Conservation (phyloP, 2,329 filamentous ascomycete genomes). For the Penicillium sp. region DNA sequence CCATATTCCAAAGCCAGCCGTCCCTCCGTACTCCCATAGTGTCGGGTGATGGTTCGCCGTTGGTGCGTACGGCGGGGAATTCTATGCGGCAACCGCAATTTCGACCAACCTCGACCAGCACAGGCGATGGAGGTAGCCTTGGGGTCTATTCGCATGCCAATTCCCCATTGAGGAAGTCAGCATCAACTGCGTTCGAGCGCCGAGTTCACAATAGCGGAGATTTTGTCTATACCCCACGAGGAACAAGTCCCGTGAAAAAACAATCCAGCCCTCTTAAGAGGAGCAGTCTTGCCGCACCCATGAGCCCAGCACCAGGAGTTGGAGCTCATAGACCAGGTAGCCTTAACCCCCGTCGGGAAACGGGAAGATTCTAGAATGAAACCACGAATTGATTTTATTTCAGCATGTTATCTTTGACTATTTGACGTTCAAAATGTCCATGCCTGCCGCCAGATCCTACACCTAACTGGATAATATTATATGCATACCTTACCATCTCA, state of each 20-base stretch:
- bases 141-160: slow-evolving; percentile 78
- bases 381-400: slow-evolving; percentile 6
- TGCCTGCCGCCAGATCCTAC: too few species aligned
- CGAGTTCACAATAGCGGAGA: slow-evolving; percentile 42
- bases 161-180: slow-evolving; percentile 80
- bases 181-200: slow-evolving; percentile 56
- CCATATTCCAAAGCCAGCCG: slow-evolving; percentile 29
- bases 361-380: slow-evolving; percentile 28
- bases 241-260: slow-evolving; percentile 39
- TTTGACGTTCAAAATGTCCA: too few species aligned
- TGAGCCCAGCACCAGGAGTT: slow-evolving; percentile 29
- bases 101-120: slow-evolving; percentile 42
- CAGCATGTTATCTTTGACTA: background rate
- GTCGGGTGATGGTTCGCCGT: slow-evolving; percentile 51
- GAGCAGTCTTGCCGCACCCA: slow-evolving; percentile 40
- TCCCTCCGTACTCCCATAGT: slow-evolving; percentile 43
- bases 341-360: slow-evolving; percentile 30
- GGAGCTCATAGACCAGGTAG: slow-evolving; percentile 38
- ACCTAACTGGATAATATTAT: too few species aligned
- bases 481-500: too few species aligned
- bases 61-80: slow-evolving; percentile 41
- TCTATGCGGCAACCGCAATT: slow-evolving; percentile 58
- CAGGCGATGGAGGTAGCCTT: slow-evolving; percentile 71
- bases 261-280: slow-evolving; percentile 45
- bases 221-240: slow-evolving; percentile 37